phyloP scores from a whole-genome alignment of 1,284 basidiomycete species.

The Omphalotus olearius region DNA sequence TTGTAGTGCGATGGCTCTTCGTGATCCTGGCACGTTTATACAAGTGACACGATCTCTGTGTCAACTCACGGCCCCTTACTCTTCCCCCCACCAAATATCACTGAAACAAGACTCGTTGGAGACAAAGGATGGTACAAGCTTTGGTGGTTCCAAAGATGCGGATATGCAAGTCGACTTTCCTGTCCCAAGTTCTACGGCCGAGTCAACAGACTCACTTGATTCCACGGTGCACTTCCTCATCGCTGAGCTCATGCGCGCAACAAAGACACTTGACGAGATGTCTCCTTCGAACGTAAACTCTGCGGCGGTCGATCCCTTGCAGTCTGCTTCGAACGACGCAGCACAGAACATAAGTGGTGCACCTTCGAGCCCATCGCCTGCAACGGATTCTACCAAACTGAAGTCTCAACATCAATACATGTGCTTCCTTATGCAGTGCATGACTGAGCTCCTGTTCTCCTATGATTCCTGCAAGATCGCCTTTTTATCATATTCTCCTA shows the following conservation, averaged over 20 bases:
- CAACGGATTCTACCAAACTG: slow-evolving; percentile 8
- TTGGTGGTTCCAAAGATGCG: slow-evolving; percentile 22
- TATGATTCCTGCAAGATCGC: slow-evolving; percentile 89
- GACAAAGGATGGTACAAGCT: slow-evolving; percentile 16
- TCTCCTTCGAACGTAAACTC: slow-evolving; percentile 4
- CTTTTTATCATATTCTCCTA: slow-evolving; percentile 78
- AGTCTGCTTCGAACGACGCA: neutral
- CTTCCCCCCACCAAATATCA: slow-evolving; percentile 59
- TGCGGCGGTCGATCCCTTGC: neutral
- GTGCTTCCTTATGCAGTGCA: slow-evolving; percentile 87
- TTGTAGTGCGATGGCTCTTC: slow-evolving; percentile 77
- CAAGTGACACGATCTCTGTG: slow-evolving; percentile 70
- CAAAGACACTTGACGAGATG: slow-evolving; percentile 39
- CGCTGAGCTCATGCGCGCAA: slow-evolving; percentile 62
- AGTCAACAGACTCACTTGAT: slow-evolving; percentile 53
- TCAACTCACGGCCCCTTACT: slow-evolving; percentile 65
- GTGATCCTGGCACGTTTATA: slow-evolving; percentile 80
- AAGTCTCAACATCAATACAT: slow-evolving; percentile 59
- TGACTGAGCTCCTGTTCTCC: slow-evolving; percentile 91
- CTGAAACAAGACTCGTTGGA: slow-evolving; percentile 42
- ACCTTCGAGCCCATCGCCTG: slow-evolving; percentile 1
- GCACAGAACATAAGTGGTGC: neutral
- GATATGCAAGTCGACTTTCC: slow-evolving; percentile 73
- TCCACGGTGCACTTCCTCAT: slow-evolving; percentile 70
- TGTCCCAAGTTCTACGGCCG: slow-evolving; percentile 17